Evolutionary conservation across 148 eudicot species (phyloP).

Genomic region (Fagopyrum tataricum): DNA sequence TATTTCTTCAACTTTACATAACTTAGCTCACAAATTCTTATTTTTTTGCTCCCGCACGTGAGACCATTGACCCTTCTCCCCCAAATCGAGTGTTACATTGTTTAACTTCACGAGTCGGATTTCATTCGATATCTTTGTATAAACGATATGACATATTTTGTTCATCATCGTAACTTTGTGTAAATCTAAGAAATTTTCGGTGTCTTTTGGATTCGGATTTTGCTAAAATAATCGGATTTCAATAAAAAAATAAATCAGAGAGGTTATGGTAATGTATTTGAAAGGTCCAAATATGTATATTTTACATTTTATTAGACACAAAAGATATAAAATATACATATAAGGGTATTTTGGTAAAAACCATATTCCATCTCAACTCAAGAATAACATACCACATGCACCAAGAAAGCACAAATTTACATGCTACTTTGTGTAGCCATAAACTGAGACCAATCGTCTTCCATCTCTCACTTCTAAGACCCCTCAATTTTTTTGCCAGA

Average conservation of each 20-base stretch:
- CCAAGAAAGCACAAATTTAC: slow-evolving; percentile 12
- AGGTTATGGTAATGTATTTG: neutral
- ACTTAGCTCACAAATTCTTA: neutral
- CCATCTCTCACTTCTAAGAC: slow-evolving; percentile 40
- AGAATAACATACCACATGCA: slow-evolving; percentile 5
- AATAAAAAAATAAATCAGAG: no score
- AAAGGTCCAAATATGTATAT: no score
- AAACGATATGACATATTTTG: no score
- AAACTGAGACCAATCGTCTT: slow-evolving; percentile 57
- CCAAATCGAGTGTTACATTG: neutral
- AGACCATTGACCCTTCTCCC: neutral
- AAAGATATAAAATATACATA: neutral
- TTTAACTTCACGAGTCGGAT: neutral
- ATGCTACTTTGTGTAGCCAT: slow-evolving; percentile 40
- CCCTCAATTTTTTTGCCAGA: slow-evolving; percentile 7
- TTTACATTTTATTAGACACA: neutral
- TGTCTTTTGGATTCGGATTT: no score
- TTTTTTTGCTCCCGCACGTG: slow-evolving; percentile 4
- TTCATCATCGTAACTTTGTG: no score
- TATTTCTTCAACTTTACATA: neutral
- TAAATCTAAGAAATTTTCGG: no score
- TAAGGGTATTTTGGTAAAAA: neutral
- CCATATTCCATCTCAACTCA: neutral
- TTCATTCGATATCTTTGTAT: no score
- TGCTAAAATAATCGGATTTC: no score